phyloP scores from a whole-genome alignment of 2,329 filamentous ascomycete species.

The Botrytis medusae region DNA sequence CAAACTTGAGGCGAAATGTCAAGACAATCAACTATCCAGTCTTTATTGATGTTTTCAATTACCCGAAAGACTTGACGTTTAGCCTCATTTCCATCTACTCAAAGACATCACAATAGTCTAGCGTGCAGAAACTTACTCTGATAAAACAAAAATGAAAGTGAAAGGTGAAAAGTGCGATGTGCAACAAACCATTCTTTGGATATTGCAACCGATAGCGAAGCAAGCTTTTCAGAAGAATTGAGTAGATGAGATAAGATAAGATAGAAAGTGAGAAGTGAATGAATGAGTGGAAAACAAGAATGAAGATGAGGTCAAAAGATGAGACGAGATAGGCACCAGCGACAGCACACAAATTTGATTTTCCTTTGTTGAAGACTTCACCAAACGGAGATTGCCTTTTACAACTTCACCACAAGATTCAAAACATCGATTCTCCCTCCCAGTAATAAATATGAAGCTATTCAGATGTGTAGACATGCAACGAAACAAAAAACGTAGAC shows the following conservation, averaged over 20 bases:
- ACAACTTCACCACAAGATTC: not conserved
- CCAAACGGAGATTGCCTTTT: not conserved
- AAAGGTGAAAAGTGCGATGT: not conserved
- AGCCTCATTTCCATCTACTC: not conserved
- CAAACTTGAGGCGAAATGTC: too few relatives aligned
- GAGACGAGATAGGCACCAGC: not conserved
- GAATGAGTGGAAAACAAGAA: not conserved
- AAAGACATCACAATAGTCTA: not conserved
- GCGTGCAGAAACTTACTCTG: rapidly evolving
- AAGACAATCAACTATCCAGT: not conserved
- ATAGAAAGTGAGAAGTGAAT: not conserved
- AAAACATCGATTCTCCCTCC: not conserved
- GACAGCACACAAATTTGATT: not conserved
- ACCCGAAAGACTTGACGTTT: not conserved
- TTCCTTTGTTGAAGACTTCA: not conserved
- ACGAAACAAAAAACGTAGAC: not conserved
- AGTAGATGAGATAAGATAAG: not conserved
- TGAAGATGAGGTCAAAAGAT: not conserved
- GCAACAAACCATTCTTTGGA: not conserved
- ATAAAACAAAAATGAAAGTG: not conserved
- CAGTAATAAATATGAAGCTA: not conserved
- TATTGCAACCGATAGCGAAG: not conserved
- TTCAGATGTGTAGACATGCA: not conserved
- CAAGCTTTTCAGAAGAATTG: too few relatives aligned
- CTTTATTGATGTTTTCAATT: not conserved